phyloP scores from a whole-genome alignment of 2,329 filamentous ascomycete genomes.

The Colletotrichum acutatum region DNA sequence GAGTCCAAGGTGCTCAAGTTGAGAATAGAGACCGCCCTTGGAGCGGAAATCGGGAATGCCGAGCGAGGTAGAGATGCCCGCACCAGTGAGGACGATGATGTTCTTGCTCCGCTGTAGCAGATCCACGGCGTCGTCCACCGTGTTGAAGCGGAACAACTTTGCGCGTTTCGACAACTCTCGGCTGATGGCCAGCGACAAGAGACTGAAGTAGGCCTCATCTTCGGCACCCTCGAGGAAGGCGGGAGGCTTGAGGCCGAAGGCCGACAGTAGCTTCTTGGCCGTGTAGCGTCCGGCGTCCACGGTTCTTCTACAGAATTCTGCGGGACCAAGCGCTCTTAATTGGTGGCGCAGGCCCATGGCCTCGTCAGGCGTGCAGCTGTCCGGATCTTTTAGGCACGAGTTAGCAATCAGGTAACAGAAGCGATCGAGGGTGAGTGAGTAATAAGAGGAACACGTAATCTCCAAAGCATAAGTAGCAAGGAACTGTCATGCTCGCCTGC shows the following conservation, averaged over 20 bases:
- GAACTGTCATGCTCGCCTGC: constrained; percentile 22
- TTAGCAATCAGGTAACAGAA: constrained; percentile 25
- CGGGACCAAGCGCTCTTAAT: constrained; percentile 80
- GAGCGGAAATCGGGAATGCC: constrained; percentile 98
- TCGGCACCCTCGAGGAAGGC: constrained; percentile 75
- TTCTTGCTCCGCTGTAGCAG: constrained; percentile 81
- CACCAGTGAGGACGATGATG: constrained; percentile 93
- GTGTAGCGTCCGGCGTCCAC: constrained; percentile 76
- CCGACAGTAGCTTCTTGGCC: constrained; percentile 85
- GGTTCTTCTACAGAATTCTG: constrained; percentile 79
- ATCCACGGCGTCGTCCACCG: constrained; percentile 85
- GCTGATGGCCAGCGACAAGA: constrained; percentile 81
- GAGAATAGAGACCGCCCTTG: constrained; percentile 90
- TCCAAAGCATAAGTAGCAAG: constrained; percentile 10
- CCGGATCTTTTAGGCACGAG: constrained; percentile 47
- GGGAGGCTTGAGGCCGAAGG: constrained; percentile 83
- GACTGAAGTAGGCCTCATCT: constrained; percentile 80
- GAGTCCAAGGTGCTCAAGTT: constrained; percentile 80
- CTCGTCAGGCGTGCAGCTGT: constrained; percentile 75
- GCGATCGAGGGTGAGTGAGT: neutral
- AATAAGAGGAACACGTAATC: constrained; percentile 25
- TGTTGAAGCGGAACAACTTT: constrained; percentile 84
- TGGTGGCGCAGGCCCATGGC: constrained; percentile 74
- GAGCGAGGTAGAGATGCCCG: constrained; percentile 95
- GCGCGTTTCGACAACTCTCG: constrained; percentile 84